Evolutionary conservation across 1,284 basidiomycete genomes (phyloP).

Genomic region (Austropuccinia psidii): DNA sequence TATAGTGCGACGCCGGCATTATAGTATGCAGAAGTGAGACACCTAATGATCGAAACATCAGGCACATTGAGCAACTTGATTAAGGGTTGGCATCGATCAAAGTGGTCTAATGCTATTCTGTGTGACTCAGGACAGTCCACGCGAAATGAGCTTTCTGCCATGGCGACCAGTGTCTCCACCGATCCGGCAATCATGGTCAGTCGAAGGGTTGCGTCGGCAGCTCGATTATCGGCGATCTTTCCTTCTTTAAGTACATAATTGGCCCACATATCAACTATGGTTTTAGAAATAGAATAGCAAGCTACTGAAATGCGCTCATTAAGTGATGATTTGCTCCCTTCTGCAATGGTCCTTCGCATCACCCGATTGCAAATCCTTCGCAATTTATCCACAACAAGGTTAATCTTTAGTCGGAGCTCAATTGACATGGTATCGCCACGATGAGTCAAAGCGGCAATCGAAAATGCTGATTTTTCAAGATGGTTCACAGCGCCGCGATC

Average conservation of each 20-base stretch:
- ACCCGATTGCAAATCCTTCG: constrained; percentile 16
- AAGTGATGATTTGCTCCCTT: not conserved
- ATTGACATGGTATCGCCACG: constrained; percentile 14
- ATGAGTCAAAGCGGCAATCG: constrained; percentile 9
- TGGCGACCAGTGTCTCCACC: constrained; percentile 17
- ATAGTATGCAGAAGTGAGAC: constrained; percentile 31
- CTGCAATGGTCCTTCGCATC: not conserved
- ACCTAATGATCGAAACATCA: constrained; percentile 31
- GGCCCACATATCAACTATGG: constrained; percentile 21
- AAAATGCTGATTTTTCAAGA: constrained; percentile 5
- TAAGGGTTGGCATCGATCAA: constrained; percentile 15
- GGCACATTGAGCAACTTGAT: constrained; percentile 11
- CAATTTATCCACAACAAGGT: constrained; percentile 2
- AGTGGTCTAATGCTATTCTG: constrained; percentile 4
- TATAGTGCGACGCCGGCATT: constrained; percentile 32
- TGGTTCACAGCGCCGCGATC: constrained; percentile 3
- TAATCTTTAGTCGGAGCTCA: constrained; percentile 2
- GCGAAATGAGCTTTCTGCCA: constrained; percentile 29
- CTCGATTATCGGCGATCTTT: not conserved
- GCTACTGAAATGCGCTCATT: not conserved
- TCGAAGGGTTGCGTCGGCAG: not conserved
- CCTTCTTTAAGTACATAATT: constrained; percentile 5
- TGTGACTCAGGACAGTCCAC: constrained; percentile 4
- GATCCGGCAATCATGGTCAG: constrained; percentile 27
- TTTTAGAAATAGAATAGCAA: constrained; percentile 8